phyloP scores from a whole-genome alignment of 768 basidiomycete species.

The Tylopilus plumbeoviolaceoides region DNA sequence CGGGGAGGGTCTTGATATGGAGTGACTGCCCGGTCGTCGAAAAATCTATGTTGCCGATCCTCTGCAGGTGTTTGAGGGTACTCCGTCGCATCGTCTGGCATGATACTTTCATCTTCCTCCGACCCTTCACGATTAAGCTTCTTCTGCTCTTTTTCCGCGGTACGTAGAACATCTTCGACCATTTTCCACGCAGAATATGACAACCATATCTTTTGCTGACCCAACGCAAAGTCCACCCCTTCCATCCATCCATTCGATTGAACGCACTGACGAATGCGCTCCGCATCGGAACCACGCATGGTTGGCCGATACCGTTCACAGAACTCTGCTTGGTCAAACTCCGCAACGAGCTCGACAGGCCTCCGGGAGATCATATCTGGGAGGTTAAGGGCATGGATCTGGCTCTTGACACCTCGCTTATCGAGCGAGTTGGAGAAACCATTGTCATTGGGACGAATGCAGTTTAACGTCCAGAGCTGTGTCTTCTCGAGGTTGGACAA shows the following conservation, averaged over 20 bases:
- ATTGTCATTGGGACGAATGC: conserved; percentile 64
- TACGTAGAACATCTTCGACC: conserved; percentile 53
- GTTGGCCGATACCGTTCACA: conserved; percentile 51
- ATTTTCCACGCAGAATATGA: conserved; percentile 55
- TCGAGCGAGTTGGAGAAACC: conserved; percentile 61
- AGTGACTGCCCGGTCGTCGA: conserved; percentile 28
- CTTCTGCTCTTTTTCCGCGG: conserved; percentile 46
- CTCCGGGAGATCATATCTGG: conserved; percentile 49
- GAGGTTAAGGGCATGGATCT: conserved; percentile 50
- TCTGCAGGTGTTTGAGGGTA: conserved; percentile 32
- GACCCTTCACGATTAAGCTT: conserved; percentile 37
- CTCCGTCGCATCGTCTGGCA: conserved; percentile 38
- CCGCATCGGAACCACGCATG: conserved; percentile 42
- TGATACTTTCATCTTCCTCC: conserved; percentile 46
- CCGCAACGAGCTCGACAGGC: conserved; percentile 48
- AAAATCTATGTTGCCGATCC: conserved; percentile 30
- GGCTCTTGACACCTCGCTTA: conserved; percentile 55
- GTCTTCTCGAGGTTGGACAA: conserved; percentile 42
- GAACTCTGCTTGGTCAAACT: conserved; percentile 47
- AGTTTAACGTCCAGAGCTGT: conserved; percentile 52
- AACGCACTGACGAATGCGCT: conserved; percentile 49
- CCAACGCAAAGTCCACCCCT: conserved; percentile 51
- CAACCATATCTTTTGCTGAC: conserved; percentile 53
- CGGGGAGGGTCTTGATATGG: conserved; percentile 30
- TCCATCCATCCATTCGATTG: conserved; percentile 50